Evolutionary conservation across 176 grass and related monocot genomes (phyloP), one percentile per base, ranked within the genome.

Genomic region (Triticum urartu): DNA sequence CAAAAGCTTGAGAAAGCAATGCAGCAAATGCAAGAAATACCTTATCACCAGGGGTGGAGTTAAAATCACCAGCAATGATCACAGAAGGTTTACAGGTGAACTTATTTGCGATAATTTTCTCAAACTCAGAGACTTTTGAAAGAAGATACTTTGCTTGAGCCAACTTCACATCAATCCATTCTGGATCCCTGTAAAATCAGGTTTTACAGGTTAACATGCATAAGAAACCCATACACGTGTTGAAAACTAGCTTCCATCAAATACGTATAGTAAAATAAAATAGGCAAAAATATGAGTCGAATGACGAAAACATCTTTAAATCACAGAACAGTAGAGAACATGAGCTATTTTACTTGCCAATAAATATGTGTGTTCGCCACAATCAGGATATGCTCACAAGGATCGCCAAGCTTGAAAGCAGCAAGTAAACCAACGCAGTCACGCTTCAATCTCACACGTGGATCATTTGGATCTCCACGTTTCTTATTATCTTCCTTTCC

Each of bases 141-240:
- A 94, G 82, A 89, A 98, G 92, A 94, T 98, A 98, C 43, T 95
- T 98, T 82, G 78, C 96, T 84, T 98, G 96, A 54, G 93, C 92
- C 42, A 98, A 88, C 82, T 98, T 95, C 88, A 98, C 92, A 87
- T 98, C 93, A 67, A 90, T 90, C 92, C 78, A 98, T 64, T 92
- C 73, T 88, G 93, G 93, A 56, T 98, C 93, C 96, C 96, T 98
- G 78, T 64, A 94, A 61, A 73, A 85, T 61, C 79, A 88, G 26
- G 34, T 50, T 52, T 52, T 52, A 52, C 48, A 52, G 5, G 50
- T 75, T 30, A 65, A 39, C 32, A 85, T 59, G 26, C 75, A 25
- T 47, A 78, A 78, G 70, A 72, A 72, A 52, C 35, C 76, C 56
- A 84, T 25, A 86, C 38, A 64, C 48, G 79, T 21, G 21, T 18